Percentiles rank a stretch among this genome's conserved stretches.
Evolutionary conservation across 306 rosid species (phyloP).

Genomic region (Herpetospermum pedunculosum): DNA sequence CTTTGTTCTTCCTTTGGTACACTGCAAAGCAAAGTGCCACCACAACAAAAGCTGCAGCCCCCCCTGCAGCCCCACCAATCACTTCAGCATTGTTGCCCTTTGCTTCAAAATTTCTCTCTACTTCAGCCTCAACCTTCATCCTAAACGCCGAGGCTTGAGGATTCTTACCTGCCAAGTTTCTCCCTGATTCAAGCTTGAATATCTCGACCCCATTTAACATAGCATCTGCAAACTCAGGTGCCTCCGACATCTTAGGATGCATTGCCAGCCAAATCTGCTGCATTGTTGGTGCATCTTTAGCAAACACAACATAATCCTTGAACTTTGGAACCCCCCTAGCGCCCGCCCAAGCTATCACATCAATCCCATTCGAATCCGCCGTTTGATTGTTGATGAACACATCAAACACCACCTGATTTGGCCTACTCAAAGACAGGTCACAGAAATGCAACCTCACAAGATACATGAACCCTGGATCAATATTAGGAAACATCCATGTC

Average conservation of each 20-base stretch:
- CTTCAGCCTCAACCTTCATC: constrained; percentile 16
- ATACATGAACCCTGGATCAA: constrained; percentile 36
- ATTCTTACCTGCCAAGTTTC: constrained; percentile 33
- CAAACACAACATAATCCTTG: constrained; percentile 19
- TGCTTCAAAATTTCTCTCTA: not conserved
- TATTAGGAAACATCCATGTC: constrained; percentile 34
- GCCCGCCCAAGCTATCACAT: constrained; percentile 30
- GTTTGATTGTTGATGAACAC: constrained; percentile 35
- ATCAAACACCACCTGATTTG: constrained; percentile 27
- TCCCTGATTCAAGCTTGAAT: constrained; percentile 23
- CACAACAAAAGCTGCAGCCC: constrained; percentile 34
- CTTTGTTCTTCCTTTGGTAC: constrained; percentile 28
- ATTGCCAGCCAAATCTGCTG: constrained; percentile 30
- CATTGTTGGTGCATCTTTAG: not conserved
- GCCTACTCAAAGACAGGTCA: constrained; percentile 15
- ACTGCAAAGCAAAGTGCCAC: constrained; percentile 33
- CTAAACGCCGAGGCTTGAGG: constrained; percentile 25
- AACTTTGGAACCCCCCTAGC: constrained; percentile 18
- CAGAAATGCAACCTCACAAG: constrained; percentile 41
- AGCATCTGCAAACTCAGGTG: constrained; percentile 26
- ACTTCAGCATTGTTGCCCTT: constrained; percentile 14
- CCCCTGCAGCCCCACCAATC: constrained; percentile 42
- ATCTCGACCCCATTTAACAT: constrained; percentile 31
- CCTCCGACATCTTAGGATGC: constrained; percentile 12
- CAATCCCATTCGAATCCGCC: constrained; percentile 10